Conservation (phyloP, 345 rosid genomes). For the Erysimum cheiranthoides region DNA sequence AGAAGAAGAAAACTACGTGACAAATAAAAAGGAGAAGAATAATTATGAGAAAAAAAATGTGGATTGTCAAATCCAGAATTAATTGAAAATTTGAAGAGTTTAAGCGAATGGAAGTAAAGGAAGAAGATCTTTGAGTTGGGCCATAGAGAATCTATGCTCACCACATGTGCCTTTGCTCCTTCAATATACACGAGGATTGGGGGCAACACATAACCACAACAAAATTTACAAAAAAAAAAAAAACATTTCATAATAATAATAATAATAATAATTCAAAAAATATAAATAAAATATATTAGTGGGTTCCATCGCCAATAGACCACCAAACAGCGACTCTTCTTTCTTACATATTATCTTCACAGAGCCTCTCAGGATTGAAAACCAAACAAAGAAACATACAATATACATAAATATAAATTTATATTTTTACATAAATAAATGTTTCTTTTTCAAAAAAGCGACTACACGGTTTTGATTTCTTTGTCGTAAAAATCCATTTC, state of each 20-base stretch:
- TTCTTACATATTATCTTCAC: slow-evolving; percentile 39
- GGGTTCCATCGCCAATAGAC: slow-evolving; percentile 38
- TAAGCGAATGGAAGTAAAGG: slow-evolving; percentile 36
- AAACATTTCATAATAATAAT: neutral
- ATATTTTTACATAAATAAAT: neutral
- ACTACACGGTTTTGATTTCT: slow-evolving; percentile 31
- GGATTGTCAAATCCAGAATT: slow-evolving; percentile 39
- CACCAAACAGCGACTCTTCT: slow-evolving; percentile 46
- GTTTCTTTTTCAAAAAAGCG: slow-evolving; percentile 40
- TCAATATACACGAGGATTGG: slow-evolving; percentile 33
- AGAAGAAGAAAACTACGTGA: neutral
- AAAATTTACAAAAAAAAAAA: slow-evolving; percentile 12
- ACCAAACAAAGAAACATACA: slow-evolving; percentile 17
- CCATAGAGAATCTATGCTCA: slow-evolving; percentile 54
- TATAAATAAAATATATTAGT: slow-evolving; percentile 40
- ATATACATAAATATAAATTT: neutral
- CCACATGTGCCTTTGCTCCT: slow-evolving; percentile 50
- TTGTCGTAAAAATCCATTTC: slow-evolving; percentile 33
- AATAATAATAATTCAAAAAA: neutral
- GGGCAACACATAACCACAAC: slow-evolving; percentile 34
- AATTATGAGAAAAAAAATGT: slow-evolving; percentile 26
- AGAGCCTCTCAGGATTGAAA: slow-evolving; percentile 27
- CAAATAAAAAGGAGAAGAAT: slow-evolving; percentile 2
- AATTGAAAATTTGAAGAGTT: slow-evolving; percentile 16
- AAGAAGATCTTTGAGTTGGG: slow-evolving; percentile 44